Conservation (phyloP, 139 green algal genomes). For the Pycnococcus provasolii region DNA sequence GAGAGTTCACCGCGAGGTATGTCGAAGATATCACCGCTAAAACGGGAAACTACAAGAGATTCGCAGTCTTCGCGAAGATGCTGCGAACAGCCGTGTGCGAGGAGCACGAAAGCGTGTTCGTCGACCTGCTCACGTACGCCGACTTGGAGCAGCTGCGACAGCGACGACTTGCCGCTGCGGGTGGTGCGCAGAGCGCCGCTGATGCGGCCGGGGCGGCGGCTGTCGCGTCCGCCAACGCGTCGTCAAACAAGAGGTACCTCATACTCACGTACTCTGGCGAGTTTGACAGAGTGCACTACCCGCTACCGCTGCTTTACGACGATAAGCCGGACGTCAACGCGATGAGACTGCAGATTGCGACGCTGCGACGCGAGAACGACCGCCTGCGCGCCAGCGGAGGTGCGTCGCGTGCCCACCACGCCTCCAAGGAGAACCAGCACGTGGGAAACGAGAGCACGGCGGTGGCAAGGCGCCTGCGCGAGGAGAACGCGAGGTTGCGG, state of each 20-base stretch:
- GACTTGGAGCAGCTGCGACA: slow-evolving; percentile 71
- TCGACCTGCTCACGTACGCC: slow-evolving; percentile 73
- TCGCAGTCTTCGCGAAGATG: slow-evolving; percentile 72
- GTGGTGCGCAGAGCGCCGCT: too few species aligned
- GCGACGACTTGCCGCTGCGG: too few species aligned
- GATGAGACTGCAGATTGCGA: slow-evolving; percentile 43
- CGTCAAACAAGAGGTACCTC: slow-evolving; percentile 74
- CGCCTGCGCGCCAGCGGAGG: slow-evolving; percentile 22
- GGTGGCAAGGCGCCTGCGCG: slow-evolving; percentile 41
- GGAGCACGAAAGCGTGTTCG: slow-evolving; percentile 61
- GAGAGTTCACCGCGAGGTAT: slow-evolving; percentile 58
- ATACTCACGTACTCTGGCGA: slow-evolving; percentile 82
- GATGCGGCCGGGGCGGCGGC: too few species aligned
- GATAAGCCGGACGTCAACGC: slow-evolving; percentile 50
- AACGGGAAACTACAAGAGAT: slow-evolving; percentile 80
- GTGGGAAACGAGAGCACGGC: not conserved
- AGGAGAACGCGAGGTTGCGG: slow-evolving; percentile 48
- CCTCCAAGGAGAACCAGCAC: slow-evolving; percentile 10
- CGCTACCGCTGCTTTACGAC: slow-evolving; percentile 65
- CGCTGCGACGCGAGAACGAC: slow-evolving; percentile 29
- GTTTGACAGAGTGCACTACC: slow-evolving; percentile 84
- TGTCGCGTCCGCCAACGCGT: too few species aligned
- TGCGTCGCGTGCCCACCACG: not conserved
- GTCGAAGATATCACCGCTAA: slow-evolving; percentile 82
- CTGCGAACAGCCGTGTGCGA: slow-evolving; percentile 56